phyloP scores from a whole-genome alignment of 139 green algal species.

The Chlorella sp. region DNA sequence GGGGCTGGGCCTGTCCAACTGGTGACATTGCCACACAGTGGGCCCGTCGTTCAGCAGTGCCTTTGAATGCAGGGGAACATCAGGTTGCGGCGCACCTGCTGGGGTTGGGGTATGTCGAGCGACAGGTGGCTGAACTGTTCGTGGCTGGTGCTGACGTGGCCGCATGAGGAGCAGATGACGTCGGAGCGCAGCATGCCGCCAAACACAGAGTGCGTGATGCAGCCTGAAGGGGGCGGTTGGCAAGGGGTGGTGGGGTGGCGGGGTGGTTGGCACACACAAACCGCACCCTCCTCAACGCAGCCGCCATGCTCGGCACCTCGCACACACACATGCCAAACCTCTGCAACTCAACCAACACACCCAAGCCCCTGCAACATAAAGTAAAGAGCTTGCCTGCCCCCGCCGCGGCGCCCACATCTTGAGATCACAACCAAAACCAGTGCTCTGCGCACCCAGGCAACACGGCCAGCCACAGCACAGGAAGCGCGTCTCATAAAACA shows the following conservation, averaged over 20 bases:
- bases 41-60: too few species aligned
- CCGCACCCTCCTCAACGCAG: too few species aligned
- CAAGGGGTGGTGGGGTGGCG: neutral
- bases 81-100: neutral
- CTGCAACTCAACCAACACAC: too few species aligned
- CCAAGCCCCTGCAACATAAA: neutral
- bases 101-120: conserved; percentile 71
- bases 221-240: neutral
- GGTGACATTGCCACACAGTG: too few species aligned
- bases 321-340: too few species aligned
- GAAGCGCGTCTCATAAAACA: neutral
- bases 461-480: too few species aligned
- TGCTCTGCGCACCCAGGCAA: too few species aligned
- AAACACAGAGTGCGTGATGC: conserved; percentile 69
- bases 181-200: conserved; percentile 83
- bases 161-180: conserved; percentile 83
- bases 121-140: conserved; percentile 90
- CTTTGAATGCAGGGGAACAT: too few species aligned
- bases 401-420: conserved; percentile 30
- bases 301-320: too few species aligned
- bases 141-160: conserved; percentile 75
- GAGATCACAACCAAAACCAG: too few species aligned
- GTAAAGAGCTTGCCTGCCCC: neutral
- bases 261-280: too few species aligned
- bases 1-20: too few species aligned